Evolutionary conservation across 2,329 filamentous ascomycete genomes (phyloP), one percentile per base, ranked within the genome.

Genomic region (Botrytis byssoidea): DNA sequence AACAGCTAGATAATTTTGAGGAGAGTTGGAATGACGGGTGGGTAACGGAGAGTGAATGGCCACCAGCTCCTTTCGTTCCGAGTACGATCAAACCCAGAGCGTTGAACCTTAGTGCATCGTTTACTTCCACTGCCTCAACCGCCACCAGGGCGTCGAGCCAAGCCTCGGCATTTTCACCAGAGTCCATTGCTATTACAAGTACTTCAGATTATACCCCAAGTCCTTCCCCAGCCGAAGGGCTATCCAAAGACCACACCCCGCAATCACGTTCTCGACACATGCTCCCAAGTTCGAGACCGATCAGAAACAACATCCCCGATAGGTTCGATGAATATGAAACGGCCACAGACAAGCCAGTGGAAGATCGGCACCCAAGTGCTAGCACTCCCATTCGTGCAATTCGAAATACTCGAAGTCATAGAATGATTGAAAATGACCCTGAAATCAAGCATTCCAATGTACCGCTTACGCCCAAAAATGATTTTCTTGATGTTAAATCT

Each of bases 11-110:
- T 20, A 70, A 73, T 32, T 72, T 67, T 44, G 44, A 32, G 14
- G 46, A 74, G 67, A 32, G 70, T 25, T 79, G 77, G 78, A 69
- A 51, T 35, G 46, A 66, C 40, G 18, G 16, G 16, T 40, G 35
- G 40, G 37, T 42, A 48, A 29, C 51, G 37, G n/a, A 61, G n/a
- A 70, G 64, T 18, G 69, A 73, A 37, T 78, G 77, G 75, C 44
- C 70, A 64, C 22, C 74, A n/a, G 46, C 73, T 35, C 35, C 66
- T 5, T 29, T 67, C 20, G 63, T 64, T 46, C 67, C 77, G 37
- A 76, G 67, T 46, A 80, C 78, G 14, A 77, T 80, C 22, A 80
- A 76, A 20, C 79, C 79, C 6, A 78, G 77, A 65, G 73, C 75
- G 16, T 71, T 80, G 60, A 76, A 75, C 42, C 55, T 79, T 40